Percentiles rank a stretch among this genome's conserved stretches.
phyloP scores from a whole-genome alignment of 371 early-diverging fungal species.

The Saksenaea vasiformis region DNA sequence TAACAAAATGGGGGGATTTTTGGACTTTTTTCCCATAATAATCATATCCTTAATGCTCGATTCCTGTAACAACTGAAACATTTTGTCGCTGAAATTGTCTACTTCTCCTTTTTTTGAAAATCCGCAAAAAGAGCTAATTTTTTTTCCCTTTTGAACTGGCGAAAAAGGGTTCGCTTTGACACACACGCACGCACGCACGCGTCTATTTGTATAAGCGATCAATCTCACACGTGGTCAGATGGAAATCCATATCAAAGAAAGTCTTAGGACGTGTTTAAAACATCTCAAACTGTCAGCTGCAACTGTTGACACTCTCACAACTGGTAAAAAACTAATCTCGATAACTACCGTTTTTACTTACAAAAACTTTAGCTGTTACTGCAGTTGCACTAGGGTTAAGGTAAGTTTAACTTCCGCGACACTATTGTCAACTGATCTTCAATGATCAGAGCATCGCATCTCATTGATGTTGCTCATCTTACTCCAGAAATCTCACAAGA shows the following conservation, averaged over 20 bases:
- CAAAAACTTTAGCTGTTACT: conserved; percentile 2
- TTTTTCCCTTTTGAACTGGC: not conserved
- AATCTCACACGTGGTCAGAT: not conserved
- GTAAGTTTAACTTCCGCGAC: not conserved
- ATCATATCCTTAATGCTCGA: too few relatives aligned
- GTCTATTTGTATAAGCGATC: too few relatives aligned
- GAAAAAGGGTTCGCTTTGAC: too few relatives aligned
- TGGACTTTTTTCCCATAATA: not conserved
- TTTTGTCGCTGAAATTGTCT: too few relatives aligned
- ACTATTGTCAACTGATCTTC: too few relatives aligned
- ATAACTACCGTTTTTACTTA: not conserved
- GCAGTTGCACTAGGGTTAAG: conserved; percentile 10
- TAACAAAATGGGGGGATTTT: too few relatives aligned
- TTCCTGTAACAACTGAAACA: too few relatives aligned
- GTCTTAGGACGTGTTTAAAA: conserved; percentile 19
- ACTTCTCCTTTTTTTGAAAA: too few relatives aligned
- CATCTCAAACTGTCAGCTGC: conserved; percentile 10
- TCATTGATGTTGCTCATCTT: conserved; percentile 29
- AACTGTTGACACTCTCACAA: conserved; percentile 10
- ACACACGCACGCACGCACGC: not conserved
- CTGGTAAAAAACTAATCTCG: conserved; percentile 2
- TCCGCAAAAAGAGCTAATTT: conserved; percentile 10
- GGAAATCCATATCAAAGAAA: conserved; percentile 7
- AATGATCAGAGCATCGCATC: conserved; percentile 19
- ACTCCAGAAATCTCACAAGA: conserved; percentile 7